Evolutionary conservation across 2,329 filamentous ascomycete species (phyloP).

Genomic region (Fusarium zealandicum): DNA sequence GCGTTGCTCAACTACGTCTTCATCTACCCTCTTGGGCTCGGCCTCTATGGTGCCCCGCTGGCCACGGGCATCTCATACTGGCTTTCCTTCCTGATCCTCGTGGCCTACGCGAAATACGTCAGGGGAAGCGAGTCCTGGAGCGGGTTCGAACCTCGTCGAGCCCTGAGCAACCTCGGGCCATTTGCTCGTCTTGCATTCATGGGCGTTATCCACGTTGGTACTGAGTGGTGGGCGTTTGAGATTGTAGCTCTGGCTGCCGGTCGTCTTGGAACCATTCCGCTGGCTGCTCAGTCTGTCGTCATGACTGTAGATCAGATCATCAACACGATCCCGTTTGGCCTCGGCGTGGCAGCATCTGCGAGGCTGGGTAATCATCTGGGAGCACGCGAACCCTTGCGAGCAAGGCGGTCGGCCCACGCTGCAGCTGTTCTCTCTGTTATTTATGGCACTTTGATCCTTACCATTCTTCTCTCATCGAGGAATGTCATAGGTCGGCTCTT

Average conservation of each 20-base stretch:
- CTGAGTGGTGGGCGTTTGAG: constrained; percentile 95
- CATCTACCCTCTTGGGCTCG: constrained; percentile 73
- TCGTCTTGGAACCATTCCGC: constrained; percentile 76
- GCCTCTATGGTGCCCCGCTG: constrained; percentile 79
- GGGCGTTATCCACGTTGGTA: constrained; percentile 83
- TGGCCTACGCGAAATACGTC: constrained; percentile 75
- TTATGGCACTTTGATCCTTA: constrained; percentile 71
- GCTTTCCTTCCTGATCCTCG: constrained; percentile 78
- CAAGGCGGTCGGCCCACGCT: constrained; percentile 75
- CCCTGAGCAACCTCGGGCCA: constrained; percentile 70
- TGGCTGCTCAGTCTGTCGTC: constrained; percentile 86
- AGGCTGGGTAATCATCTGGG: constrained; percentile 84
- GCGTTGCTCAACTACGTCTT: constrained; percentile 82
- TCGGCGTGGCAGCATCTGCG: constrained; percentile 81
- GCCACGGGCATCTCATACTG: constrained; percentile 88
- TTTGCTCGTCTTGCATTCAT: constrained; percentile 79
- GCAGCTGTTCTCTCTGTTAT: constrained; percentile 77
- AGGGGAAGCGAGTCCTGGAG: constrained; percentile 81
- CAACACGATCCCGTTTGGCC: constrained; percentile 85
- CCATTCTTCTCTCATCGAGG: constrained; percentile 72
- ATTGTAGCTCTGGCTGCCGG: constrained; percentile 86
- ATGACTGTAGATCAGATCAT: constrained; percentile 89
- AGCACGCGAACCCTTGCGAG: constrained; percentile 68
- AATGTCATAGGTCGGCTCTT: constrained; percentile 80
- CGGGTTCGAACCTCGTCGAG: constrained; percentile 68